Evolutionary conservation across 352 stramenopile genomes (phyloP).

Genomic region (Globisporangium paddicum): DNA sequence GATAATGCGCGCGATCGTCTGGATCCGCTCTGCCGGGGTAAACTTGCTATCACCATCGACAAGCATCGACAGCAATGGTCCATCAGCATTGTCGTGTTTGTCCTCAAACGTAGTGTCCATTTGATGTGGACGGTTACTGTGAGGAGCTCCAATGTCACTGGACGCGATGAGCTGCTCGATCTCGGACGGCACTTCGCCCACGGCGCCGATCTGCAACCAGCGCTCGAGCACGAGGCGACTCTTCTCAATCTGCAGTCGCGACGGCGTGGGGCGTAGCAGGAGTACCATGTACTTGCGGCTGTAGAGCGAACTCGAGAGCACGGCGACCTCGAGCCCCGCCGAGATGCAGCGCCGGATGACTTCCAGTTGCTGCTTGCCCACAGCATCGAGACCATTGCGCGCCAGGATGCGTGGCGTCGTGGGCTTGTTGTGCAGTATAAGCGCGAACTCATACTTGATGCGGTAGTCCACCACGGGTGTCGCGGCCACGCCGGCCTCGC

Average conservation of each 20-base stretch:
- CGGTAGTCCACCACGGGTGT: slow-evolving; percentile 39
- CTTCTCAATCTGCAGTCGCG: slow-evolving; percentile 73
- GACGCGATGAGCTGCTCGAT: slow-evolving; percentile 83
- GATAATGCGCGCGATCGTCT: slow-evolving; percentile 86
- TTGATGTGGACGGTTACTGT: background rate
- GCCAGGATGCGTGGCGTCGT: slow-evolving; percentile 70
- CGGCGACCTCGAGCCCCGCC: slow-evolving; percentile 67
- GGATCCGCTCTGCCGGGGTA: slow-evolving; percentile 75
- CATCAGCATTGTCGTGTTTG: background rate
- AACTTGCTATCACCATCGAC: slow-evolving; percentile 66
- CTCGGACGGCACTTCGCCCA: slow-evolving; percentile 81
- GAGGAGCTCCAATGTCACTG: slow-evolving; percentile 54
- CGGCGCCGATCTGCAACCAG: slow-evolving; percentile 82
- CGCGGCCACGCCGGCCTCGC: slow-evolving; percentile 31
- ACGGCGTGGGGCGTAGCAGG: slow-evolving; percentile 52
- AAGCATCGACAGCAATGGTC: too few species aligned
- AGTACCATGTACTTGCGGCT: slow-evolving; percentile 81
- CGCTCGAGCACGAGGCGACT: slow-evolving; percentile 75
- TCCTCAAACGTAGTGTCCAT: background rate
- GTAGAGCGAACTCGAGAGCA: slow-evolving; percentile 77
- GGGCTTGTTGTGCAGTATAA: slow-evolving; percentile 81
- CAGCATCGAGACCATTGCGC: slow-evolving; percentile 64
- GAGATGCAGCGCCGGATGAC: slow-evolving; percentile 73
- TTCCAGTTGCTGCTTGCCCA: slow-evolving; percentile 70
- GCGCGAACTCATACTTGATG: slow-evolving; percentile 83